Evolutionary conservation across 2,329 filamentous ascomycete species (phyloP).

Genomic region (Gliomastix tumulicola): DNA sequence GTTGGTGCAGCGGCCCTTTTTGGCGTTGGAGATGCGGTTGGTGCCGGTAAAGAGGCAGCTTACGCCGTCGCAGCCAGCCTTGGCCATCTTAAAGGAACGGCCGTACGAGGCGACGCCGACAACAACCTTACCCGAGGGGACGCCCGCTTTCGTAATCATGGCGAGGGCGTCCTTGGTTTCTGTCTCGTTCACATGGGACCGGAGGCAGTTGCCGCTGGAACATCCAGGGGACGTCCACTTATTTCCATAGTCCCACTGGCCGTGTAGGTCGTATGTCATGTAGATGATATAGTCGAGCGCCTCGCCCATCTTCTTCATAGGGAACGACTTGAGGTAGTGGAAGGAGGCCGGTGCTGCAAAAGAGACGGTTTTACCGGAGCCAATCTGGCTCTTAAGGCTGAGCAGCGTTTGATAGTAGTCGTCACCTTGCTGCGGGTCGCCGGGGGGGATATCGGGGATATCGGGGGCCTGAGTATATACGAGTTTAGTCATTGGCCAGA

Average conservation of each 20-base stretch:
- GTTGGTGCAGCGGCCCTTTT: conserved; percentile 16
- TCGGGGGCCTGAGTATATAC: conserved; percentile 12
- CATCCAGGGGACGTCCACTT: conserved; percentile 13
- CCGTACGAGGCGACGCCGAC: conserved; percentile 23
- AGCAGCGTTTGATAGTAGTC: conserved; percentile 26
- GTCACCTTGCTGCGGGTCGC: conserved; percentile 10
- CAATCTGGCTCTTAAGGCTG: conserved; percentile 16
- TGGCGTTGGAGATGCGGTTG: conserved; percentile 11
- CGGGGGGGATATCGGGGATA: conserved; percentile 17
- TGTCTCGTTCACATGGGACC: conserved; percentile 24
- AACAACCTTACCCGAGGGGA: conserved; percentile 16
- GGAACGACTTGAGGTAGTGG: conserved; percentile 29
- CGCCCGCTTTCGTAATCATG: conserved; percentile 26
- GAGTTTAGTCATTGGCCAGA: too few species aligned
- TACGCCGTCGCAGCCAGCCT: conserved; percentile 13
- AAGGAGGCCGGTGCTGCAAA: conserved; percentile 29
- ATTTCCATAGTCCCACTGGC: conserved; percentile 22
- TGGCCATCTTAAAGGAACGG: conserved; percentile 21
- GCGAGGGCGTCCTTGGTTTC: conserved; percentile 22
- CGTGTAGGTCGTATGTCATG: conserved; percentile 24
- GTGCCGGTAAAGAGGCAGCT: conserved; percentile 19
- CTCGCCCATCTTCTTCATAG: conserved; percentile 19
- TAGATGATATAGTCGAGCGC: conserved; percentile 21
- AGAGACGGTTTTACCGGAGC: conserved; percentile 19
- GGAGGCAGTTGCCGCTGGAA: conserved; percentile 21